These are phyloP conservation scores for Coffea humblotiana DNA, from an alignment of 305 asterid genomes.

Conservation along the genomic window DNA sequence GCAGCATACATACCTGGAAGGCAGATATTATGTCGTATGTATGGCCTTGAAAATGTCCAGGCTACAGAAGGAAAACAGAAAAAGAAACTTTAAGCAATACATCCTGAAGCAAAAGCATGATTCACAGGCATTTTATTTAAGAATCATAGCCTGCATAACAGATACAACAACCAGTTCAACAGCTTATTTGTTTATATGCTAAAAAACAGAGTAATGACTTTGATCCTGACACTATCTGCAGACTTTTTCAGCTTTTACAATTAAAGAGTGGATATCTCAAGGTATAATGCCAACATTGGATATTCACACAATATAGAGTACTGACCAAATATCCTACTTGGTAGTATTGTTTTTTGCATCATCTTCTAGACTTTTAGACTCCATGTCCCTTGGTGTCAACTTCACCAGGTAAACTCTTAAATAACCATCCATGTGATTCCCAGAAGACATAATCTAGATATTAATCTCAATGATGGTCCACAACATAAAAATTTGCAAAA, in stretches of 20 bases:
- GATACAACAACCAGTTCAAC: not conserved
- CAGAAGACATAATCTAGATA: not conserved
- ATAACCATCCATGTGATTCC: not conserved
- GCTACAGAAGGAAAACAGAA: slow-evolving; percentile 55
- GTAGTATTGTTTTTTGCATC: not conserved
- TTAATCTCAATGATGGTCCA: not conserved
- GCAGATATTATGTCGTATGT: slow-evolving; percentile 84
- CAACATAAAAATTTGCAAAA: not conserved
- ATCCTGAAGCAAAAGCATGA: not conserved
- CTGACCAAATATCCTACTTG: not conserved
- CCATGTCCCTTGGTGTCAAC: not conserved
- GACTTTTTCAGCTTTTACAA: not conserved
- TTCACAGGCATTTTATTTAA: not conserved
- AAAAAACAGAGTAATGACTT: not conserved
- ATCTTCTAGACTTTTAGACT: not conserved
- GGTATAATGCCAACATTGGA: not conserved
- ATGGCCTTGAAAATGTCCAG: slow-evolving; percentile 94
- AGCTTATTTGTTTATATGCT: not conserved
- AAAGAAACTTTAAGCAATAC: slow-evolving; percentile 30
- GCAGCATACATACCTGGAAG: slow-evolving; percentile 63
- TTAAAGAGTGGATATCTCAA: not conserved
- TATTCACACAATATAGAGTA: not conserved
- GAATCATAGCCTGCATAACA: not conserved
- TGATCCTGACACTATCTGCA: not conserved
- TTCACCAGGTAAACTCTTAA: not conserved